A percentile compares a stretch with the other conserved stretches of the same genome.
phyloP scores from a whole-genome alignment of 495 filamentous ascomycete species.

The Gamarada debralockiae region DNA sequence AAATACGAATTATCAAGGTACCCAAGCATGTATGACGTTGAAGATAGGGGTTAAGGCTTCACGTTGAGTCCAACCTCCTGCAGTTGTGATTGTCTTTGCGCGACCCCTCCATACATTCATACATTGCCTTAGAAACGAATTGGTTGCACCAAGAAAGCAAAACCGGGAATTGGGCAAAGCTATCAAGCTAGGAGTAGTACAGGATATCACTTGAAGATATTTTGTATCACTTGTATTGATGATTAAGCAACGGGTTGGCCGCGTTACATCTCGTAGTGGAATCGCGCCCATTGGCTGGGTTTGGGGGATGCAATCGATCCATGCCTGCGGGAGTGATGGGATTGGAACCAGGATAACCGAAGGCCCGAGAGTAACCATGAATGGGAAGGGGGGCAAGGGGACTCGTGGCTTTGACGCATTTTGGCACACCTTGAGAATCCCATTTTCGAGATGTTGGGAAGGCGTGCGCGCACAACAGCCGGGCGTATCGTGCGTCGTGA shows the following conservation, averaged over 20 bases:
- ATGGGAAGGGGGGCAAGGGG: neutral
- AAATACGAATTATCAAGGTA: neutral
- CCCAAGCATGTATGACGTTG: neutral
- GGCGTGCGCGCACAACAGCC: no score
- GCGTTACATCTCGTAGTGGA: neutral
- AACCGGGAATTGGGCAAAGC: no score
- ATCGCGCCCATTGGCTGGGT: neutral
- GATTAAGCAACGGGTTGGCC: neutral
- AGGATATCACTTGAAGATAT: no score
- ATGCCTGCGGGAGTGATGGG: neutral
- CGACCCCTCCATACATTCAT: no score
- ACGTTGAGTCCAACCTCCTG: neutral
- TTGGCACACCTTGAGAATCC: neutral
- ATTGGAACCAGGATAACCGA: neutral
- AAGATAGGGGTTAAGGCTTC: neutral
- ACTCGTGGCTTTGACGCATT: constrained; percentile 3
- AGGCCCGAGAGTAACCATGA: no score
- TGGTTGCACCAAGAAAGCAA: no score
- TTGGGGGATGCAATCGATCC: neutral
- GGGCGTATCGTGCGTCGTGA: no score
- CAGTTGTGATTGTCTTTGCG: no score
- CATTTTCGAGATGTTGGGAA: neutral
- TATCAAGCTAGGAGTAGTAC: no score
- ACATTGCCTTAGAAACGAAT: no score
- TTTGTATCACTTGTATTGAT: neutral